Evolutionary conservation across 495 filamentous ascomycete genomes (phyloP).

Genomic region (Penicillium cataractarum): DNA sequence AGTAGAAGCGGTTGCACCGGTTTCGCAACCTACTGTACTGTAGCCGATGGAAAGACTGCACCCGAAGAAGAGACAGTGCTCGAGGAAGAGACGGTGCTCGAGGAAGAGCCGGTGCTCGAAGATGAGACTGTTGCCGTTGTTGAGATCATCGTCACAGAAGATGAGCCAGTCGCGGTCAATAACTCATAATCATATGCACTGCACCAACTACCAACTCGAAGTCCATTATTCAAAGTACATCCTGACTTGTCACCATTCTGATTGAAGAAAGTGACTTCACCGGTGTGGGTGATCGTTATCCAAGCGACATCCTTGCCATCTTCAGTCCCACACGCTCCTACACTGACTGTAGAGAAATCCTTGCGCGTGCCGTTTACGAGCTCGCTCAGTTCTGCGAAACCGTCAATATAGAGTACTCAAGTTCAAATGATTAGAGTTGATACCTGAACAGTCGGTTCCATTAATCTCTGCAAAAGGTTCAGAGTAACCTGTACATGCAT

Average conservation of each 20-base stretch:
- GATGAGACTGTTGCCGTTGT: background rate
- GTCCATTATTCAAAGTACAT: conserved; percentile 6
- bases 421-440: background rate
- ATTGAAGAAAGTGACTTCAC: conserved; percentile 14
- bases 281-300: conserved; percentile 3
- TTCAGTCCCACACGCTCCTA: conserved; percentile 4
- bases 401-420: background rate
- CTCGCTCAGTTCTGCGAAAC: background rate
- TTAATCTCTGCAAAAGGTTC: conserved; percentile 14
- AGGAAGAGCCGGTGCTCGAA: background rate
- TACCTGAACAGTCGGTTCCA: conserved; percentile 16
- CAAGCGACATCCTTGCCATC: conserved; percentile 4
- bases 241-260: conserved; percentile 6
- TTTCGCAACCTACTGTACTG: no score
- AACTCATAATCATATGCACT: conserved; percentile 5
- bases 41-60: no score
- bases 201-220: conserved; percentile 11
- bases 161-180: background rate
- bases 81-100: background rate
- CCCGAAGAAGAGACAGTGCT: background rate
- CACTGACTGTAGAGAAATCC: background rate
- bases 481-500: conserved; percentile 18
- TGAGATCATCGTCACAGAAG: background rate
- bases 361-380: background rate
- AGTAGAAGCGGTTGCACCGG: no score